Evolutionary conservation across 1,139 yeast genomes (phyloP).

Genomic region (Diutina scorzettiae): DNA sequence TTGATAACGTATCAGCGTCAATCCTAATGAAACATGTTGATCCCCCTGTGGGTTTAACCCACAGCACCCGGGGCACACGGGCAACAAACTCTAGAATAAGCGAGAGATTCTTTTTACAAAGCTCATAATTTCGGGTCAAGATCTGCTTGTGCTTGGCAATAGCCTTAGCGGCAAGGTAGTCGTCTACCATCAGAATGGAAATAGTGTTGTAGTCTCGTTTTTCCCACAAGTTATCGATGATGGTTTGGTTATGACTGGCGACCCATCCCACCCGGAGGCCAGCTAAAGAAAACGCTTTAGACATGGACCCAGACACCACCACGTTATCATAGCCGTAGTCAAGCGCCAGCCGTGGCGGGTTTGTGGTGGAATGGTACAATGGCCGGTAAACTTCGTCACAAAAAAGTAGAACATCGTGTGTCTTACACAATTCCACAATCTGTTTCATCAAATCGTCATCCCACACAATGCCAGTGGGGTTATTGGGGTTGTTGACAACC

Average conservation of each 20-base stretch:
- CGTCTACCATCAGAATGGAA: constrained; percentile 38
- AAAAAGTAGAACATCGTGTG: constrained; percentile 23
- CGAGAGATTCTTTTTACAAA: constrained; percentile 26
- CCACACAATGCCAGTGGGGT: constrained; percentile 43
- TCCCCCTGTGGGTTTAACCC: constrained; percentile 38
- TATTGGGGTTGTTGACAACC: constrained; percentile 42
- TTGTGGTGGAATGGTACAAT: constrained; percentile 21
- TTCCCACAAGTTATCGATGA: constrained; percentile 22
- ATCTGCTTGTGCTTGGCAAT: constrained; percentile 22
- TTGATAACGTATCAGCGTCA: constrained; percentile 19
- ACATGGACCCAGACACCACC: constrained; percentile 39
- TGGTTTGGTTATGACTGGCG: constrained; percentile 19
- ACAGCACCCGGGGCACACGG: constrained; percentile 18
- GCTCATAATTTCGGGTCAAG: constrained; percentile 24
- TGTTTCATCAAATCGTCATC: constrained; percentile 18
- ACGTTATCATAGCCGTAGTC: constrained; percentile 31
- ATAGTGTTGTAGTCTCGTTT: constrained; percentile 45
- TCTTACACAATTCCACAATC: constrained; percentile 28
- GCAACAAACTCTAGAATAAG: constrained; percentile 23
- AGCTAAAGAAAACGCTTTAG: constrained; percentile 45
- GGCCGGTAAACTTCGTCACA: constrained; percentile 52
- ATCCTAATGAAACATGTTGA: constrained; percentile 34
- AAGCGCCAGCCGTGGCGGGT: constrained; percentile 28
- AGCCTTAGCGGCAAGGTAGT: constrained; percentile 33
- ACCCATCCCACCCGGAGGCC: constrained; percentile 49